Evolutionary conservation across 495 filamentous ascomycete genomes (phyloP).

Genomic region (Aspergillus sclerotioniger): DNA sequence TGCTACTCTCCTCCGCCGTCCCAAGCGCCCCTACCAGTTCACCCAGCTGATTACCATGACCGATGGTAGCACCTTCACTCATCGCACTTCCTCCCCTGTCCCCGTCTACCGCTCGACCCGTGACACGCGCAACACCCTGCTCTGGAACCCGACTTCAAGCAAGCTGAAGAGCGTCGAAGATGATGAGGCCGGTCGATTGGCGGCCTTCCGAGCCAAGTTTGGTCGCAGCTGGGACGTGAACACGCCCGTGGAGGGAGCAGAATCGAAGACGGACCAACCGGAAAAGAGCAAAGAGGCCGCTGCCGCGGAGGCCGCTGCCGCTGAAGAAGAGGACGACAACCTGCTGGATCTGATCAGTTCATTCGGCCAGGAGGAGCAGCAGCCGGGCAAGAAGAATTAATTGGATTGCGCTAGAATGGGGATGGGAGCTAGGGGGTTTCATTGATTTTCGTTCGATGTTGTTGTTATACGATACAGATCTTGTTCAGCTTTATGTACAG

Average conservation of each 20-base stretch:
- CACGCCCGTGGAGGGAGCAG: constrained; percentile 27
- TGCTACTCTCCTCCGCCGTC: constrained; percentile 84
- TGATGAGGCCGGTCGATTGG: constrained; percentile 89
- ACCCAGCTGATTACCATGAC: constrained; percentile 91
- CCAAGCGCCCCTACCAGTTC: constrained; percentile 90
- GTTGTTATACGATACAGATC: background rate
- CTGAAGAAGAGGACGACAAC: constrained; percentile 53
- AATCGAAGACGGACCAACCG: constrained; percentile 3
- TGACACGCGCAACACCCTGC: constrained; percentile 80
- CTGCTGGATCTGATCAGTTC: constrained; percentile 69
- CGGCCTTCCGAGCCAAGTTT: constrained; percentile 79
- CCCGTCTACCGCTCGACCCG: constrained; percentile 75
- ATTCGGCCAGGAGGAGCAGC: constrained; percentile 47
- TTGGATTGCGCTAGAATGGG: background rate
- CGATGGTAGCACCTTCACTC: constrained; percentile 85
- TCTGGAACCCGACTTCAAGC: constrained; percentile 85
- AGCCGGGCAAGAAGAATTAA: constrained; percentile 32
- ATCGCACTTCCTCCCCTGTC: constrained; percentile 81
- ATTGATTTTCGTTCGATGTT: constrained; percentile 2
- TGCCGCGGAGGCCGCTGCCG: constrained; percentile 31
- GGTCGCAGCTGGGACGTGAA: constrained; percentile 78
- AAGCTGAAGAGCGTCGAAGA: constrained; percentile 83
- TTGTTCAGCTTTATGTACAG: constrained; percentile 10
- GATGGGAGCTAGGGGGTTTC: background rate
- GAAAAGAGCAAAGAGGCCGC: constrained; percentile 20